A percentile compares a stretch with the other conserved stretches of the same genome.
phyloP scores from a whole-genome alignment of 371 early-diverging fungal genomes.

The Smittium mucronatum region DNA sequence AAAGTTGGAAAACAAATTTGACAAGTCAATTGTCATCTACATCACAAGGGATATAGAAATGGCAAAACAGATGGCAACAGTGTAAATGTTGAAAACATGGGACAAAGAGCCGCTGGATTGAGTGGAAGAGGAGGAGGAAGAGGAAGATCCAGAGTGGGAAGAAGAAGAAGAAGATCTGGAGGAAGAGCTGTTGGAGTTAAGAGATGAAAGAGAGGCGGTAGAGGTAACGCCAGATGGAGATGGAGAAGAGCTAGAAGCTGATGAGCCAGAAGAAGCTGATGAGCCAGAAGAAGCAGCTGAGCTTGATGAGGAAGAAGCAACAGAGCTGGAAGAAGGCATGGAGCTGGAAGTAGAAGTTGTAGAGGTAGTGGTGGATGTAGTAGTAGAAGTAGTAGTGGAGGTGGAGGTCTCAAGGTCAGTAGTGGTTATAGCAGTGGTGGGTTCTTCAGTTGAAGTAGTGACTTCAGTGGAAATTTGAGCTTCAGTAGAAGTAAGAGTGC shows the following conservation, averaged over 20 bases:
- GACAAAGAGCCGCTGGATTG: neutral
- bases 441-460: neutral
- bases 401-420: neutral
- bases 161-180: neutral
- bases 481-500: neutral
- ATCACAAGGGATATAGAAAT: neutral
- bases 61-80: neutral
- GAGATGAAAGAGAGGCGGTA: neutral
- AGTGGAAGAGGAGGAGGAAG: neutral
- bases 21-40: neutral
- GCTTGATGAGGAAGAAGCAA: neutral
- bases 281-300: neutral
- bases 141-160: neutral
- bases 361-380: neutral
- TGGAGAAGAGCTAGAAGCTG: neutral
- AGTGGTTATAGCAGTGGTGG: neutral
- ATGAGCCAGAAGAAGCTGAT: neutral
- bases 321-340: neutral
- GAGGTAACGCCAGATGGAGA: neutral
- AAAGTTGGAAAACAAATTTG: neutral
- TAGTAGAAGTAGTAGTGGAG: neutral
- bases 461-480: no score
- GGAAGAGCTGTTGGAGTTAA: neutral
- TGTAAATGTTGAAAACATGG: neutral
- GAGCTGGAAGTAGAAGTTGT: neutral